These are phyloP conservation scores for Lodderomyces theae DNA, from an alignment of 1,139 yeast species.

Conservation along the genomic window DNA sequence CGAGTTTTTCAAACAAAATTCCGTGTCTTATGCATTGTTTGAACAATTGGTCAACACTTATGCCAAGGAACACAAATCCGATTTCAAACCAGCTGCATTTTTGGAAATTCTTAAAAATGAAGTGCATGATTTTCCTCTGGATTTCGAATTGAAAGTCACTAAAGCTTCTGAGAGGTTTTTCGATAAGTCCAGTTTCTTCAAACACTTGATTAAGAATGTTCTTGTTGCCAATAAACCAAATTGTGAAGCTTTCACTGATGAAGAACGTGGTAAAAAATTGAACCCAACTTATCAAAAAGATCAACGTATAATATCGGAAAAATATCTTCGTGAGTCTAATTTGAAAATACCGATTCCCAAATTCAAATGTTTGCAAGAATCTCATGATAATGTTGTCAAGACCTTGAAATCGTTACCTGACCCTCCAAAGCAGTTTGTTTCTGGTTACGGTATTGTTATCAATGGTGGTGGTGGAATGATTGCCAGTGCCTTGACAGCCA, in stretches of 20 bases:
- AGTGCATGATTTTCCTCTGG: constrained; percentile 14
- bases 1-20: constrained; percentile 19
- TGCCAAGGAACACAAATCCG: constrained; percentile 17
- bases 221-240: constrained; percentile 22
- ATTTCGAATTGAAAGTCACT: constrained; percentile 9
- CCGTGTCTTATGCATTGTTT: constrained; percentile 20
- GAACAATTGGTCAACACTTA: constrained; percentile 23
- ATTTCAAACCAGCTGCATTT: constrained; percentile 20
- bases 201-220: constrained; percentile 18
- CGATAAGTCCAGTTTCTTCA: constrained; percentile 16
- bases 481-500: constrained; percentile 29
- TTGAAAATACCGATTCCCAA: constrained; percentile 17
- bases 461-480: constrained; percentile 30
- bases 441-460: constrained; percentile 38
- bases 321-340: constrained; percentile 13
- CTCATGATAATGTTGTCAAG: constrained; percentile 27
- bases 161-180: constrained; percentile 15
- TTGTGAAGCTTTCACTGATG: constrained; percentile 19
- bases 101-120: constrained; percentile 15
- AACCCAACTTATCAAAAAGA: constrained; percentile 18
- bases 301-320: constrained; percentile 20
- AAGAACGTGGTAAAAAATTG: constrained; percentile 23
- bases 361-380: constrained; percentile 21
- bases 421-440: constrained; percentile 24
- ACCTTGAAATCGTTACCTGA: constrained; percentile 23